Evolutionary conservation across 2,329 filamentous ascomycete species (phyloP).

Genomic region (Penicillium sp.): DNA sequence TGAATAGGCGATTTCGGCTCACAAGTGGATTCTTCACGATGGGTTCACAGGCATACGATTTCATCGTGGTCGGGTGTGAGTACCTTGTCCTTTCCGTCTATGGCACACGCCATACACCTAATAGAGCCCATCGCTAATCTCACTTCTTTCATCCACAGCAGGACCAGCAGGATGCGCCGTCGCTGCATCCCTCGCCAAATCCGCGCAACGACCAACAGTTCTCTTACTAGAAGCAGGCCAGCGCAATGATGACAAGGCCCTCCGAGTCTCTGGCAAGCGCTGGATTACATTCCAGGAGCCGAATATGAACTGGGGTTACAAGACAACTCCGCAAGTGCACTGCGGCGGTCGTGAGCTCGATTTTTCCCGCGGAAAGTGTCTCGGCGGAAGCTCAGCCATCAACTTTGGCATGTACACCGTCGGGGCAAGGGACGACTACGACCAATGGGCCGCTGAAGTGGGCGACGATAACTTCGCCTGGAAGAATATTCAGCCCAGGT

Average conservation of each 20-base stretch:
- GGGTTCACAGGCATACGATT: slow-evolving; percentile 13
- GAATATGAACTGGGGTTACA: slow-evolving; percentile 57
- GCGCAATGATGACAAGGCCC: slow-evolving; percentile 49
- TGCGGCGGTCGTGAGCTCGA: slow-evolving; percentile 50
- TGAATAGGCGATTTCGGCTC: too few relatives aligned
- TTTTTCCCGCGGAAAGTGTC: slow-evolving; percentile 54
- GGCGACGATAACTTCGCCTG: slow-evolving; percentile 60
- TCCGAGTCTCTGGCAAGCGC: slow-evolving; percentile 58
- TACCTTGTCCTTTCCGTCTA: not conserved
- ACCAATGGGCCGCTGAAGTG: slow-evolving; percentile 60
- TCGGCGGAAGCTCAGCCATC: slow-evolving; percentile 57
- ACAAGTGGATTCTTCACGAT: not conserved
- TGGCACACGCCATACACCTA: not conserved
- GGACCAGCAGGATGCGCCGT: slow-evolving; percentile 63
- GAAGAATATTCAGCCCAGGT: slow-evolving; percentile 54
- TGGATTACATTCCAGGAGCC: slow-evolving; percentile 55
- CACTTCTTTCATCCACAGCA: slow-evolving; percentile 38
- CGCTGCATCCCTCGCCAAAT: slow-evolving; percentile 55
- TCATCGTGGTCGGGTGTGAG: slow-evolving; percentile 25
- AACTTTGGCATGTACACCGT: slow-evolving; percentile 59
- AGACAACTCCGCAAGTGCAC: slow-evolving; percentile 51
- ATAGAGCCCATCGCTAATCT: not conserved
- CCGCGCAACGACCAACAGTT: slow-evolving; percentile 53
- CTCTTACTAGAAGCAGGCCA: slow-evolving; percentile 65
- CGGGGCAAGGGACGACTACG: slow-evolving; percentile 62